Evolutionary conservation across 306 rosid species (phyloP), one percentile per base, ranked within the genome.

Genomic region (Cucurbita ficifolia): DNA sequence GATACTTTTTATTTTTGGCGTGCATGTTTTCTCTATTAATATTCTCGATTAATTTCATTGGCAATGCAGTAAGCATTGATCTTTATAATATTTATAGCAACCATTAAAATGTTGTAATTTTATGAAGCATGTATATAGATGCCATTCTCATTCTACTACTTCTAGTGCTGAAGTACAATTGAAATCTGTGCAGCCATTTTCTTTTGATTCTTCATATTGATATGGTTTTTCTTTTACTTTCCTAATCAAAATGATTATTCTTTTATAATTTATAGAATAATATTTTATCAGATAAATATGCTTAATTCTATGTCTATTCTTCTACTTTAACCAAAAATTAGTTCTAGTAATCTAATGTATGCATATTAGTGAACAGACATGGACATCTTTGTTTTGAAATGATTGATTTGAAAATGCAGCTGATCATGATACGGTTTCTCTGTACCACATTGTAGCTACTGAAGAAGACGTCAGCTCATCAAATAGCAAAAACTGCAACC

Each of bases 371-470:
- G 38, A 46, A 19, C 73, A 24, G 33, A 46, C 48, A 14, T 7
- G 73, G 24, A 17, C 73, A 8, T 68, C 12, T 69, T 48, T 62
- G 61, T 78, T 78, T 80, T 77, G 86, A 79, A 84, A 59, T 77
- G 70, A 79, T 79, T 68, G 82, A 79, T 82, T 87, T 84, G 76
- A 77, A 75, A 84, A 87, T 85, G 90, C 90, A 81, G 87, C 90
- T 88, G 79, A 88, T 76, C 90, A 86, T 78, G 83, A 72, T 85
- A 78, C 79, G 83, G 78, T 82, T 85, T 88, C 53, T 82, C 79
- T 84, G 81, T 84, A 81, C 82, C 81, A 55, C 73, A 72, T 87
- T 87, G 90, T 88, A 91, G 99, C 90, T 94, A 81, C 86, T 94
- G 33, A 94, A 88, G 90, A 94, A 91, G 89, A 81, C 90, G 4